These are phyloP conservation scores for Kodamaea neixiangensis DNA, from an alignment of 805 yeast genomes.

Conservation along the genomic window DNA sequence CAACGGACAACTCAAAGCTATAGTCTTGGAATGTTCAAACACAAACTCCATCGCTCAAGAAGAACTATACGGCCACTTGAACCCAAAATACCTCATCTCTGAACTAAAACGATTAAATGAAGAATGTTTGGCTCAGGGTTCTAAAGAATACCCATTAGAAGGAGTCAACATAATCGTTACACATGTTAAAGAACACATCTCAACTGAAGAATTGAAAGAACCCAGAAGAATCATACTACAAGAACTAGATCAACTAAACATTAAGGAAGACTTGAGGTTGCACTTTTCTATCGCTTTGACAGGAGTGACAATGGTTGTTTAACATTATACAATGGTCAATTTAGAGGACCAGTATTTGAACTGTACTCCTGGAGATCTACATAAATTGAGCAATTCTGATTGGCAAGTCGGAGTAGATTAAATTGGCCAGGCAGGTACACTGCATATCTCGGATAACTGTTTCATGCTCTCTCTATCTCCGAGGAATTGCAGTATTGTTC, in stretches of 20 bases:
- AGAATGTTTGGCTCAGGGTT: constrained; percentile 1
- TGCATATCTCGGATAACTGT: too few species aligned
- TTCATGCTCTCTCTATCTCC: too few species aligned
- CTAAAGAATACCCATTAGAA: constrained; percentile 31
- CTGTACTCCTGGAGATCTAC: background rate
- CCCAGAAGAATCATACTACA: constrained; percentile 58
- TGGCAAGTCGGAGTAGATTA: background rate
- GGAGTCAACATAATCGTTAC: constrained; percentile 51
- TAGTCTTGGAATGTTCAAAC: constrained; percentile 80
- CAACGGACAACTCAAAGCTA: constrained; percentile 43
- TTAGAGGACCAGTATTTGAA: background rate
- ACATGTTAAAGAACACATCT: constrained; percentile 52
- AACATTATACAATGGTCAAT: too few species aligned
- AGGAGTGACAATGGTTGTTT: constrained; percentile 48
- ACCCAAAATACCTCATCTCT: constrained; percentile 60
- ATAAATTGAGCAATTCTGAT: background rate
- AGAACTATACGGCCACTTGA: constrained; percentile 76
- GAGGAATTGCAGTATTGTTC: background rate
- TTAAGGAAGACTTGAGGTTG: constrained; percentile 40
- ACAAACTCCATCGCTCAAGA: constrained; percentile 29
- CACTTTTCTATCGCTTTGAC: constrained; percentile 54
- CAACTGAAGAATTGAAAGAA: constrained; percentile 48
- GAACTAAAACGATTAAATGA: constrained; percentile 47
- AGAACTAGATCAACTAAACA: constrained; percentile 47
- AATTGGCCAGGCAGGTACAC: background rate